Evolutionary conservation across 371 early-diverging fungal genomes (phyloP), one percentile per base, ranked within the genome.

Genomic region (Mucor ambiguus): DNA sequence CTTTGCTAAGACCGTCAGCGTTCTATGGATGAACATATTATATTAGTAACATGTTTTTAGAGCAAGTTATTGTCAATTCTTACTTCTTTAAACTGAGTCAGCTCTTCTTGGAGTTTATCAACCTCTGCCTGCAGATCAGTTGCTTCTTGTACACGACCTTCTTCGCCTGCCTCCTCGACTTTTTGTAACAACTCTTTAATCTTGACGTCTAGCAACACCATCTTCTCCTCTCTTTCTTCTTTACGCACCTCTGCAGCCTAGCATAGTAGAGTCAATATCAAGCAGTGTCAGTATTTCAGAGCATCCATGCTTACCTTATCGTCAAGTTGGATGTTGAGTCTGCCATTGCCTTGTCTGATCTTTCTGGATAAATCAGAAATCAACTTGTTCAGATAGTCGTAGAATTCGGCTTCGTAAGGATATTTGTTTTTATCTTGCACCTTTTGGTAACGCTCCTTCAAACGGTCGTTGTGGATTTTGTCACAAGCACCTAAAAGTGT

Each of bases 221-320:
- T 90, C 61, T 87, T 85, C 73, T 95, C 95, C 66, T 92, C 89
- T 59, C 86, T 83, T 69, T 95, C 94, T 69, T 94, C 95, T 73
- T 88, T 90, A 58, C 85, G 82, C 22, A 84, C 82, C 55, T 92
- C 91, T 32, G 85, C 73, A 20, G 85, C 79, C 87, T 85, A 66
- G 11, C 55, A 18, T 46, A 18, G 22, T 20, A 20, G 7, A 4
- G 2, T n/a, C 9, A 26, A 4, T 18, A 41, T 18, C 5, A 10
- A 9, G 7, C 10, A 30, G 30, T 7, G 7, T 18, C 0, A 41
- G 2, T 41, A 18, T 41, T 5, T 12, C 2, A 35, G 12, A 35
- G 37, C 37, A 35, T 5, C 12, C 4, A 22, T 44, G 68, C 68
- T 69, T 82, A 89, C 89, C 66, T 82, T 83, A 46, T 93, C 92